Conservation (phyloP, 768 basidiomycete genomes). For the Aureoboletus auriporus region DNA sequence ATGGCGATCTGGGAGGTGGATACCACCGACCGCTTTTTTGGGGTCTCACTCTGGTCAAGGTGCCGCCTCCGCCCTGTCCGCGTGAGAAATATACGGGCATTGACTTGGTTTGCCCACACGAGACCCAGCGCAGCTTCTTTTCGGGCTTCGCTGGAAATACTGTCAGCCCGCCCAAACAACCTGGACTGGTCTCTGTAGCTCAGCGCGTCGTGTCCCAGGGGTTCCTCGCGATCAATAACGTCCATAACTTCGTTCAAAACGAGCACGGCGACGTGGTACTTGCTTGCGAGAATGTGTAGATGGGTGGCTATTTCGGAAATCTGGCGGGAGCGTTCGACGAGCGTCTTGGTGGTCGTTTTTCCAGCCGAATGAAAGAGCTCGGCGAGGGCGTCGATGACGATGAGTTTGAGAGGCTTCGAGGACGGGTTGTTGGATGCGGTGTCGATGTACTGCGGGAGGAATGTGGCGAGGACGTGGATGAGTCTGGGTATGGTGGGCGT, state of each 20-base stretch:
- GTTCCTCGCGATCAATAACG: constrained; percentile 45
- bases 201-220: constrained; percentile 29
- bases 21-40: constrained; percentile 22
- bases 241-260: constrained; percentile 90
- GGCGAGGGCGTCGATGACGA: constrained; percentile 86
- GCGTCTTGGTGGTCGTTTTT: constrained; percentile 55
- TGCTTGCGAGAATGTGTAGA: constrained; percentile 68
- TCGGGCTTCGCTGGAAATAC: constrained; percentile 48
- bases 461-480: constrained; percentile 49
- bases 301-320: constrained; percentile 62
- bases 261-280: constrained; percentile 65
- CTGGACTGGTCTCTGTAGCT: constrained; percentile 69
- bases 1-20: constrained; percentile 1
- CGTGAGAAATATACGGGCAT: constrained; percentile 76
- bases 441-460: constrained; percentile 50
- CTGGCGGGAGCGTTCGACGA: constrained; percentile 70
- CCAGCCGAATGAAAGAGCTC: constrained; percentile 73
- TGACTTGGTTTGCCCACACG: constrained; percentile 92
- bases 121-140: constrained; percentile 87
- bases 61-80: constrained; percentile 69
- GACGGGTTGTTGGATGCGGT: constrained; percentile 25
- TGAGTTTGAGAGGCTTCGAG: constrained; percentile 61
- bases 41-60: constrained; percentile 35
- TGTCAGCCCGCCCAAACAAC: constrained; percentile 70
- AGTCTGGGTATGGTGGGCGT: constrained; percentile 53